Conservation (phyloP, 2,329 filamentous ascomycete genomes). For the Stylonectria norvegica region DNA sequence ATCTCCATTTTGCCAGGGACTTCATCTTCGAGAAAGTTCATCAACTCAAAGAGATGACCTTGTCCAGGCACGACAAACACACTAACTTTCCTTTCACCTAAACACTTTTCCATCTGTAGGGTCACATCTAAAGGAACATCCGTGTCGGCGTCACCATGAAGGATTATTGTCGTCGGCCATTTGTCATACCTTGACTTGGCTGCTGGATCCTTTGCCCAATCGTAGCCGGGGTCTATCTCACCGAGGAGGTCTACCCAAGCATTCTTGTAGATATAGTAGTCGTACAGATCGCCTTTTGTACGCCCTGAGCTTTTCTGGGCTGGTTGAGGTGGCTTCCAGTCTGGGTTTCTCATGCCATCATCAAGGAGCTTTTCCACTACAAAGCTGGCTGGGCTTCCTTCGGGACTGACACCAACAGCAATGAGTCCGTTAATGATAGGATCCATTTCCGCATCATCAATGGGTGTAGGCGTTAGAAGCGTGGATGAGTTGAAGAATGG, state of each 20-base stretch:
- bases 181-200: constrained; percentile 9
- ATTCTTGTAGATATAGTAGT: constrained; percentile 34
- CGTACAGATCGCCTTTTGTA: constrained; percentile 27
- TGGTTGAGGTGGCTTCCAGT: constrained; percentile 9
- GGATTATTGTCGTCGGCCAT: constrained; percentile 35
- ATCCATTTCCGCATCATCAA: constrained; percentile 23
- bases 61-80: constrained; percentile 26
- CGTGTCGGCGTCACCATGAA: constrained; percentile 31
- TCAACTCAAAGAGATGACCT: constrained; percentile 30
- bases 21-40: constrained; percentile 30
- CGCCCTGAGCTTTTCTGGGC: neutral
- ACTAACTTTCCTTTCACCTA: constrained; percentile 26
- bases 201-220: constrained; percentile 22
- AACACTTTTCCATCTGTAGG: constrained; percentile 22
- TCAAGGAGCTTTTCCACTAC: constrained; percentile 24
- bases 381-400: constrained; percentile 20
- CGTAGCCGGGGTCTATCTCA: constrained; percentile 30
- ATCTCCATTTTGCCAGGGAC: constrained; percentile 27
- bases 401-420: constrained; percentile 20
- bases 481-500: constrained; percentile 35
- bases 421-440: constrained; percentile 21
- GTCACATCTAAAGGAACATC: constrained; percentile 30
- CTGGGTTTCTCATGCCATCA: constrained; percentile 25
- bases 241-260: constrained; percentile 26
- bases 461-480: constrained; percentile 26